phyloP scores from a whole-genome alignment of 208 protist genomes.

The Trypanosoma cruzi region DNA sequence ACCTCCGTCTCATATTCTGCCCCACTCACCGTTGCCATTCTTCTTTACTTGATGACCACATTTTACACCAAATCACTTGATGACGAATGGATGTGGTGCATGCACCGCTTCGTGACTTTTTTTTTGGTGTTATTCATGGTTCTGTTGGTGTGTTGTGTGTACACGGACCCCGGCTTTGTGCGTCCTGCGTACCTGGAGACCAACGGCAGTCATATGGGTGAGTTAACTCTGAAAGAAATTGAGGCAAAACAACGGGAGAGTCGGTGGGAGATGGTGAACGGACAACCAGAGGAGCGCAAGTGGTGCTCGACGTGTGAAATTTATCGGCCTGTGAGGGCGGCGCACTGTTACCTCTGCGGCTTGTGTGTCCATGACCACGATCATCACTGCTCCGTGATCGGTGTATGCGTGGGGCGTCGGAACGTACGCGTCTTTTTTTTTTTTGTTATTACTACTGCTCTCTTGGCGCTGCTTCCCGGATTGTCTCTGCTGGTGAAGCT shows the following conservation, averaged over 20 bases:
- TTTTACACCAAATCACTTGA: slow-evolving; percentile 39
- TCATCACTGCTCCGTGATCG: slow-evolving; percentile 90
- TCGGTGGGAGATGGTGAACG: slow-evolving; percentile 70
- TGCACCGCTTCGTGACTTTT: slow-evolving; percentile 31
- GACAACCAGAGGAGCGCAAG: slow-evolving; percentile 83
- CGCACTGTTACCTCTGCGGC: slow-evolving; percentile 91
- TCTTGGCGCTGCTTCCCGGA: slow-evolving; percentile 22
- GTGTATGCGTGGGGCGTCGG: slow-evolving; percentile 79
- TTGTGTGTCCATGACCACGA: slow-evolving; percentile 88
- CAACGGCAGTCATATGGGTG: background rate
- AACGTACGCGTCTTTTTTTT: slow-evolving; percentile 62
- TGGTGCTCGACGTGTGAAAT: slow-evolving; percentile 92
- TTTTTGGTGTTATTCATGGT: slow-evolving; percentile 50
- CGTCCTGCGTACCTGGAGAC: slow-evolving; percentile 69
- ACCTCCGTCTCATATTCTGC: slow-evolving; percentile 76
- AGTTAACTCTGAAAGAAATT: slow-evolving; percentile 73
- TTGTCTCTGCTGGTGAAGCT: slow-evolving; percentile 7
- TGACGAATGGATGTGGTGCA: slow-evolving; percentile 41
- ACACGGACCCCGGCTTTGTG: slow-evolving; percentile 83
- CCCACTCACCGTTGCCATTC: slow-evolving; percentile 35
- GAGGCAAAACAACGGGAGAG: slow-evolving; percentile 64
- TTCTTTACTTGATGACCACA: slow-evolving; percentile 33
- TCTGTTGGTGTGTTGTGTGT: slow-evolving; percentile 49
- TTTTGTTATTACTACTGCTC: slow-evolving; percentile 26
- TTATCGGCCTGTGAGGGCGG: slow-evolving; percentile 78